These are phyloP conservation scores for Dactylonectria estremocensis DNA, from an alignment of 2,329 filamentous ascomycete species.

Conservation along the genomic window DNA sequence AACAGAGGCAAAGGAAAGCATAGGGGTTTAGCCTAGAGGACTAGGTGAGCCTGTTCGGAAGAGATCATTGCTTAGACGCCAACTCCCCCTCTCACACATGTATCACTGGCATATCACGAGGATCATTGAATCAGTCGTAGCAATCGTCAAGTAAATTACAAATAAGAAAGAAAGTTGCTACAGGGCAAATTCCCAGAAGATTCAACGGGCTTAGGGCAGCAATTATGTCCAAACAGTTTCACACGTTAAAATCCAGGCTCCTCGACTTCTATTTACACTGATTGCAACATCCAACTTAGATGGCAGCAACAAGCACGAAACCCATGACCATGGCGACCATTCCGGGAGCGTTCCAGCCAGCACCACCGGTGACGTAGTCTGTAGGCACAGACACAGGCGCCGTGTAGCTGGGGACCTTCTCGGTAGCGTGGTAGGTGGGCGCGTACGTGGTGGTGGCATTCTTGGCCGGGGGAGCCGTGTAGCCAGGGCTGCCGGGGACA, in stretches of 20 bases:
- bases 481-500: conserved; percentile 47
- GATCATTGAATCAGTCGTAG: too few relatives aligned
- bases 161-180: too few relatives aligned
- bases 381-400: conserved; percentile 19
- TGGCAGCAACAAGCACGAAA: conserved; percentile 37
- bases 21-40: too few relatives aligned
- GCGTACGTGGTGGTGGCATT: conserved; percentile 27
- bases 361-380: conserved; percentile 31
- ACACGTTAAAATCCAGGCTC: background rate
- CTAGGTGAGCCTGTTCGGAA: too few relatives aligned
- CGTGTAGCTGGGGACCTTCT: conserved; percentile 24
- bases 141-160: too few relatives aligned
- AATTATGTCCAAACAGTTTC: background rate
- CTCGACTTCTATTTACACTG: background rate
- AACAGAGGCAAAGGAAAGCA: too few relatives aligned
- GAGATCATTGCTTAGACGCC: too few relatives aligned
- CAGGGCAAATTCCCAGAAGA: too few relatives aligned
- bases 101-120: too few relatives aligned
- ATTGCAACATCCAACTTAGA: conserved; percentile 24
- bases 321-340: conserved; percentile 38
- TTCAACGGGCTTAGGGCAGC: too few relatives aligned
- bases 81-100: too few relatives aligned
- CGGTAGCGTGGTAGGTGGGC: conserved; percentile 32
- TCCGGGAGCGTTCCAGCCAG: conserved; percentile 30
- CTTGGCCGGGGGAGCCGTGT: conserved; percentile 39